Percentiles rank a stretch among this genome's conserved stretches.
phyloP scores from a whole-genome alignment of 495 filamentous ascomycete genomes.

The Trichoderma orchidacearum region DNA sequence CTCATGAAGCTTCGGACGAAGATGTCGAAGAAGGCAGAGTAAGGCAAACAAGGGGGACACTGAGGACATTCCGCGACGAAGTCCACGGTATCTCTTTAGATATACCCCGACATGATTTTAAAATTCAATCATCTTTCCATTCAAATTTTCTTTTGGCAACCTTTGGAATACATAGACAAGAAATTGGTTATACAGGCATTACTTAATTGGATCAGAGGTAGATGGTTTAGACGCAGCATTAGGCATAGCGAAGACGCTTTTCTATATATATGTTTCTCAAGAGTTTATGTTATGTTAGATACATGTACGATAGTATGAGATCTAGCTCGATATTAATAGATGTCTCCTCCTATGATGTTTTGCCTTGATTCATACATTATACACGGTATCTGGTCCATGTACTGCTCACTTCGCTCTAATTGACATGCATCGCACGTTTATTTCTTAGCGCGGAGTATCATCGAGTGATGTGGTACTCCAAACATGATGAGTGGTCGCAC shows the following conservation, averaged over 20 bases:
- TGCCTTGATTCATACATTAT: neutral
- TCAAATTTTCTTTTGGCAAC: neutral
- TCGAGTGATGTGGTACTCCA: neutral
- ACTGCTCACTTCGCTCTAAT: neutral
- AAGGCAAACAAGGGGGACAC: no score
- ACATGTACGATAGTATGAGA: neutral
- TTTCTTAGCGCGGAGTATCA: neutral
- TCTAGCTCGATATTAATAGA: neutral
- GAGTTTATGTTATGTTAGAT: neutral
- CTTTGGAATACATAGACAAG: neutral
- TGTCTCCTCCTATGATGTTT: neutral
- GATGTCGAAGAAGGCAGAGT: slow-evolving; percentile 16
- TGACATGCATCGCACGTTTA: neutral
- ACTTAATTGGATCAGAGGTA: no score
- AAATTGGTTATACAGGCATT: neutral
- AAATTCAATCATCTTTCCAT: neutral
- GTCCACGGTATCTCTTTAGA: neutral
- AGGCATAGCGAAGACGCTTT: neutral
- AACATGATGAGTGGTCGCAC: neutral
- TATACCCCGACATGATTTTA: neutral
- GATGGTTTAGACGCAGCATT: neutral
- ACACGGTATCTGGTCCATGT: neutral
- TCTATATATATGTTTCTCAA: neutral
- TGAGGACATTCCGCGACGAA: no score
- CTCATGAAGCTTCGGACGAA: slow-evolving; percentile 18